Evolutionary conservation across 139 green algal species (phyloP).

Genomic region (Chlorella sp.): DNA sequence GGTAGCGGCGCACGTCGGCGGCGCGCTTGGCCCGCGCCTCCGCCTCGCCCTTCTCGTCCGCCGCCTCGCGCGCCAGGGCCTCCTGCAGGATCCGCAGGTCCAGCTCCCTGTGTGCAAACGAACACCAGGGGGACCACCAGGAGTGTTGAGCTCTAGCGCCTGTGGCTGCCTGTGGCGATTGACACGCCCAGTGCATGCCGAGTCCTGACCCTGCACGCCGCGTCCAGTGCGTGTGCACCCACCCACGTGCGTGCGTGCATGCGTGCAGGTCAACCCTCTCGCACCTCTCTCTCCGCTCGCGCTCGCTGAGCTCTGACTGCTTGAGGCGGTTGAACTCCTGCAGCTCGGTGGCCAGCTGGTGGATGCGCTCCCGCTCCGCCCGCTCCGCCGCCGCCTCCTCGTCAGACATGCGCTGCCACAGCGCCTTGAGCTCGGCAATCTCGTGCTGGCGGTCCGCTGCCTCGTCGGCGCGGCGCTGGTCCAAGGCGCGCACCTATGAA

Average conservation of each 20-base stretch:
- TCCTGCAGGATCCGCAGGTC: constrained; percentile 51
- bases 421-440: constrained; percentile 31
- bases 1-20: constrained; percentile 32
- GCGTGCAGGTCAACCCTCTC: too few relatives aligned
- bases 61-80: constrained; percentile 36
- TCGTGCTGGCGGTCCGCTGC: constrained; percentile 21
- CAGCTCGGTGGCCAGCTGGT: constrained; percentile 38
- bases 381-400: constrained; percentile 26
- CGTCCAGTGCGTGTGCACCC: too few relatives aligned
- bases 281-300: constrained; percentile 37
- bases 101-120: constrained; percentile 48
- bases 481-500: constrained; percentile 23
- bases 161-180: too few relatives aligned
- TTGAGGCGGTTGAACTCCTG: constrained; percentile 51
- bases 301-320: constrained; percentile 38
- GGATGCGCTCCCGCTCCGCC: constrained; percentile 29
- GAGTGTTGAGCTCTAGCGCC: too few relatives aligned
- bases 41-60: constrained; percentile 36
- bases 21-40: constrained; percentile 31
- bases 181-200: too few relatives aligned
- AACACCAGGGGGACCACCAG: too few relatives aligned
- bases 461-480: constrained; percentile 30
- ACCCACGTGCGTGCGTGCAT: too few relatives aligned
- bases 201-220: too few relatives aligned
- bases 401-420: constrained; percentile 24